Evolutionary conservation across 83 land plant species (phyloP).

Genomic region (Thuja plicata): DNA sequence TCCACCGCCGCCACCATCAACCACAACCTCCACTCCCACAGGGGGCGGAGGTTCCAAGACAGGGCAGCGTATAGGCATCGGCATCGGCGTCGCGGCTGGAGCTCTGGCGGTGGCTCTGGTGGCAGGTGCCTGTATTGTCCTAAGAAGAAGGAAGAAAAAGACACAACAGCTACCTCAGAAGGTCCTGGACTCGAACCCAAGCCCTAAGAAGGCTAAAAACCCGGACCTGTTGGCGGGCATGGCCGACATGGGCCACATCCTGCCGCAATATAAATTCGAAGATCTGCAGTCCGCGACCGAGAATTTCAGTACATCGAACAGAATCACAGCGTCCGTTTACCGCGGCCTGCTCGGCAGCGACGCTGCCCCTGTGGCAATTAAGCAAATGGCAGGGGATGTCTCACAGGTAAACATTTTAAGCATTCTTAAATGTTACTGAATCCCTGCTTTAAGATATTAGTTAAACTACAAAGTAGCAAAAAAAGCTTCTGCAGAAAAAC

Average conservation of each 20-base stretch:
- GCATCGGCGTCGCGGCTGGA: conserved; percentile 18
- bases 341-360: conserved; percentile 36
- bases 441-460: not conserved
- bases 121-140: not conserved
- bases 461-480: not conserved
- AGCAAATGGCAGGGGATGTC: conserved; percentile 46
- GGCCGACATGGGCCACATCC: conserved; percentile 18
- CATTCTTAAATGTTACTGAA: not conserved
- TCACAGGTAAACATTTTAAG: not conserved
- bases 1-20: conserved; percentile 14
- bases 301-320: conserved; percentile 30
- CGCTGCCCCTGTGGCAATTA: conserved; percentile 46
- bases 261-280: conserved; percentile 38
- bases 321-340: conserved; percentile 55
- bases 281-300: conserved; percentile 56
- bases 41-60: conserved; percentile 12
- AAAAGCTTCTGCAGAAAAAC: not conserved
- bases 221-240: conserved; percentile 16
- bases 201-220: conserved; percentile 13
- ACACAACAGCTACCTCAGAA: not conserved
- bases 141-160: conserved; percentile 8
- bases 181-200: not conserved
- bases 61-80: conserved; percentile 21
- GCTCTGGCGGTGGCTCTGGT: not conserved
- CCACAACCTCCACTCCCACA: not conserved